These are phyloP conservation scores for Toxicodendron radicans DNA, from an alignment of 345 rosid genomes.

Conservation along the genomic window DNA sequence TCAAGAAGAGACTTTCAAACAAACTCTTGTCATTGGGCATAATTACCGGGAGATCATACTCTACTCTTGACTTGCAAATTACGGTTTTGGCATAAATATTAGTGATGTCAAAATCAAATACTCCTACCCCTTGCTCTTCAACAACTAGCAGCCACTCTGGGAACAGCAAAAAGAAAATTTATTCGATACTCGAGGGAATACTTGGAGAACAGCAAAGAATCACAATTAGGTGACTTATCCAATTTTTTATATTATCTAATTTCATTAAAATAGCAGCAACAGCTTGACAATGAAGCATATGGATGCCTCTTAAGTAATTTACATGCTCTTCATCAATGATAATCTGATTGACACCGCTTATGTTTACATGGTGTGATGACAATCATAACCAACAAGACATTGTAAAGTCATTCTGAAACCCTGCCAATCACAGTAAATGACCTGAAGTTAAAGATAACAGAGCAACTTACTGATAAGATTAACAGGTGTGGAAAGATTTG, in stretches of 20 bases:
- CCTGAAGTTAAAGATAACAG: constrained; percentile 19
- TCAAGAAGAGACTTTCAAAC: constrained; percentile 9
- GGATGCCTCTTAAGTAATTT: neutral
- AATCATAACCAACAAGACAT: neutral
- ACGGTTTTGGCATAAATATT: constrained; percentile 50
- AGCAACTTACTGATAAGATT: constrained; percentile 64
- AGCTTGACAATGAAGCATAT: neutral
- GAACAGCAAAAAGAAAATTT: constrained; percentile 4
- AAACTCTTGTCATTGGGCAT: constrained; percentile 15
- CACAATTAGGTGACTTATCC: neutral
- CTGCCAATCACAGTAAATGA: neutral
- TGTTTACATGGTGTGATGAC: neutral
- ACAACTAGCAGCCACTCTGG: constrained; percentile 64
- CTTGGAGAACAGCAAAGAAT: neutral
- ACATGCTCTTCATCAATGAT: neutral
- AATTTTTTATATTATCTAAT: constrained; percentile 8
- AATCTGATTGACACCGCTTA: neutral
- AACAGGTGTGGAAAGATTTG: constrained; percentile 40
- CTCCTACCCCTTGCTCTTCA: constrained; percentile 59
- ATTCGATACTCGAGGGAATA: neutral
- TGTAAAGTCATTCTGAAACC: constrained; percentile 14
- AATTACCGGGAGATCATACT: constrained; percentile 21
- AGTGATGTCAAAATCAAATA: constrained; percentile 50
- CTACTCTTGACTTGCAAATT: constrained; percentile 41
- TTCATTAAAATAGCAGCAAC: neutral